Evolutionary conservation across 176 grass and related monocot species (phyloP).

Genomic region (Carex myosuroides): DNA sequence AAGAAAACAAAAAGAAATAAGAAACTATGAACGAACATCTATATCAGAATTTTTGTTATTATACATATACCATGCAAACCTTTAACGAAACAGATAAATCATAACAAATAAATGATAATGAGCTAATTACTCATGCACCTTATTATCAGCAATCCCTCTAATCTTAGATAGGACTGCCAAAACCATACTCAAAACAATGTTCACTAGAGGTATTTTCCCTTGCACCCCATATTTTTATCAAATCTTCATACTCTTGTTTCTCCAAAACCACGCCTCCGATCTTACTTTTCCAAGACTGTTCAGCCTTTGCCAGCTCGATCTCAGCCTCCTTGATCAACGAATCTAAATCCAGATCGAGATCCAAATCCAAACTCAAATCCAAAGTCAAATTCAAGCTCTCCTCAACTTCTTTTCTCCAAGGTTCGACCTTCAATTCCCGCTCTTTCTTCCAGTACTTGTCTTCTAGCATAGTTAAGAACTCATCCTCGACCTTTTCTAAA

Average conservation of each 20-base stretch:
- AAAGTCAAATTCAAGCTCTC: conserved; percentile 53
- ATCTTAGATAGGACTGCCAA: conserved; percentile 57
- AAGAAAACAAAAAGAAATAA: background rate
- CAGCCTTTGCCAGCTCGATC: conserved; percentile 64
- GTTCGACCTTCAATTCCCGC: background rate
- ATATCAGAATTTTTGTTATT: background rate
- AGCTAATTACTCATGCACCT: background rate
- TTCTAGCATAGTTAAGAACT: conserved; percentile 81
- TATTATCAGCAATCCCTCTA: background rate
- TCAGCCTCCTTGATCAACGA: conserved; percentile 67
- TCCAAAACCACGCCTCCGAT: conserved; percentile 61
- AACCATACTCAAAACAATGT: conserved; percentile 34
- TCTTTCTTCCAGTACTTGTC: conserved; percentile 51
- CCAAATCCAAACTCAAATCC: conserved; percentile 40
- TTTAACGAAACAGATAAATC: background rate
- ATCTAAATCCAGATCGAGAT: conserved; percentile 48
- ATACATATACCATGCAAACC: conserved; percentile 1
- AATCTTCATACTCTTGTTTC: conserved; percentile 81
- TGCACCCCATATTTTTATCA: conserved; percentile 51
- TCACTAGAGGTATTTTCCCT: conserved; percentile 22
- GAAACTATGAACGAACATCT: background rate
- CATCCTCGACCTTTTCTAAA: conserved; percentile 70
- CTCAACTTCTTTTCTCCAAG: conserved; percentile 63
- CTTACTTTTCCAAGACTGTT: conserved; percentile 66
- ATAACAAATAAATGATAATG: background rate